Evolutionary conservation across 2,329 filamentous ascomycete genomes (phyloP), one percentile per base, ranked within the genome.

Genomic region (Sporothrix sp.): DNA sequence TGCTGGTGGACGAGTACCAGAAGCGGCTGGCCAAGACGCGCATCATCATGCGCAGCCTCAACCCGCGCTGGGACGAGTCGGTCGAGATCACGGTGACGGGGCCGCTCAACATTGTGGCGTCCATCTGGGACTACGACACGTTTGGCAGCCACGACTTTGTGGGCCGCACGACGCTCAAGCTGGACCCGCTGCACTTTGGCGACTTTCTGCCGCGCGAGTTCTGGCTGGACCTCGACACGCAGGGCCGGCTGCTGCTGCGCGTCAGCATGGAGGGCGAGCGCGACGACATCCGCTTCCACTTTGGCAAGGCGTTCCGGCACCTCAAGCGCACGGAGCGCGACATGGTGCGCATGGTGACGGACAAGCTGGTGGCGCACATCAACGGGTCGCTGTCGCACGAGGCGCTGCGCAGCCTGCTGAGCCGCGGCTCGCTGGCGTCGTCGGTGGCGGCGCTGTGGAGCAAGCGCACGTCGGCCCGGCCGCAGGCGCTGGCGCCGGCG

Each of bases 181-280:
- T 98, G n/a, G 93, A 98, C 60, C 93, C 93, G n/a, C 78, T 87
- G 35, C 90, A 96, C 68, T 98, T 98, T 68, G 84, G 88, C 59
- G 93, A 98, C 65, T 98, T 95, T 63, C 73, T 97, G 58, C 93
- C 93, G 14, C 81, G 90, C 56, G 93, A 98, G 66, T 97, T 95
- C 65, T 98, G 93, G 93, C 79, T 98, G 16, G 91, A 97, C 63
- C 78, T 98, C 42, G 93, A 98, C 65, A 95, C 91, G 0, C 93
- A 98, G 66, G 93, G 93, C 7, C 79, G 91, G 46, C 68, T 98
- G 28, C 69, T 98, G 52, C 78, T 98, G 48, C 80, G 91, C 56
- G 89, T 98, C 48, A 96, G 89, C 63, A 98, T 98, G 93, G 93
- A 98, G 69, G 93, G 93, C 47, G 93, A 98, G 68, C 80, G 93